Conservation (phyloP, 2,329 filamentous ascomycete species). For the Immersiporthe knoxdaviesiana region DNA sequence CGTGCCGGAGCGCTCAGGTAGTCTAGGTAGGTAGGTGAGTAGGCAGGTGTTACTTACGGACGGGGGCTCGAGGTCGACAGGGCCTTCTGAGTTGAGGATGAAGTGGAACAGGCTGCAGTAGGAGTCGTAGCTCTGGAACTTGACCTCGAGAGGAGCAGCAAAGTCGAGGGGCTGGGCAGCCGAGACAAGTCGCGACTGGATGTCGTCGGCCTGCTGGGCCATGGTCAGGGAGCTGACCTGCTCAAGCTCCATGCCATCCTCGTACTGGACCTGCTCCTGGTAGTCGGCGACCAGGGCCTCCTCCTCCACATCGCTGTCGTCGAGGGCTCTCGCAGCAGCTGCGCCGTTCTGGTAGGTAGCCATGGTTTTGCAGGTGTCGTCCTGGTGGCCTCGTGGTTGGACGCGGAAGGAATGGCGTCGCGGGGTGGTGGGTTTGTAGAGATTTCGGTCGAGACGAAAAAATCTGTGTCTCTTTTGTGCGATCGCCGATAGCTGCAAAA, state of each 20-base stretch:
- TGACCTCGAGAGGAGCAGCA: slow-evolving; percentile 91
- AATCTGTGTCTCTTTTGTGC: slow-evolving; percentile 26
- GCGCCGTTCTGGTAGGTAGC: slow-evolving; percentile 65
- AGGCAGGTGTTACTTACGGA: slow-evolving; percentile 67
- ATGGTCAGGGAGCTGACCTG: slow-evolving; percentile 70
- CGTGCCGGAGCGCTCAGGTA: slow-evolving; percentile 1
- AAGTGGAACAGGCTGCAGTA: slow-evolving; percentile 99
- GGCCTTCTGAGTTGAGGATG: slow-evolving; percentile 98
- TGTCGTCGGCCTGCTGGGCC: slow-evolving; percentile 81
- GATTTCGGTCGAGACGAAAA: slow-evolving; percentile 28
- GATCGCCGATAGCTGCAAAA: slow-evolving; percentile 27
- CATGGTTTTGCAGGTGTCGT: slow-evolving; percentile 53
- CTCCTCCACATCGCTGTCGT: slow-evolving; percentile 93
- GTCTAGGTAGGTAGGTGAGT: background rate
- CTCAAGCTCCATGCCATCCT: slow-evolving; percentile 82
- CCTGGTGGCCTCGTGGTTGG: slow-evolving; percentile 43
- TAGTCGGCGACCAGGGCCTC: slow-evolving; percentile 95
- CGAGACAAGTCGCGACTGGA: slow-evolving; percentile 87
- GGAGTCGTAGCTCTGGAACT: slow-evolving; percentile 98
- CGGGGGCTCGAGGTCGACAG: slow-evolving; percentile 93
- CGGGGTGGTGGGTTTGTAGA: slow-evolving; percentile 31
- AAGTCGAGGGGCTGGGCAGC: slow-evolving; percentile 96
- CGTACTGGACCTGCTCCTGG: slow-evolving; percentile 93
- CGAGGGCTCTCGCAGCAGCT: slow-evolving; percentile 62
- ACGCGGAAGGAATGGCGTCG: slow-evolving; percentile 35